These are phyloP conservation scores for Hyphodiscus hymeniophilus DNA, from an alignment of 495 filamentous ascomycete genomes.

Conservation along the genomic window DNA sequence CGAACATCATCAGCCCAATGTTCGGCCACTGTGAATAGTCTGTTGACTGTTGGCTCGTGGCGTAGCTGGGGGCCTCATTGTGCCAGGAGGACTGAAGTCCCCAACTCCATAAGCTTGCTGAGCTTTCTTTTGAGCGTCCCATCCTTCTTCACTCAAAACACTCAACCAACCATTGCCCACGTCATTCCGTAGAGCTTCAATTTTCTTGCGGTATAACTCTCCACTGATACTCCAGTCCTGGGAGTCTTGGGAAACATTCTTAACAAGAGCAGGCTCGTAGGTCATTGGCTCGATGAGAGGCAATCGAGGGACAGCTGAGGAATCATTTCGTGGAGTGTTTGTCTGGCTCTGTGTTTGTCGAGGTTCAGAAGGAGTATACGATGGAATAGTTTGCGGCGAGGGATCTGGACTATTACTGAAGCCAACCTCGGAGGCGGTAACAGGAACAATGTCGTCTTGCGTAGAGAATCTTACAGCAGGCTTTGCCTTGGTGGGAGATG, in stretches of 20 bases:
- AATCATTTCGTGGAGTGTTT: constrained; percentile 39
- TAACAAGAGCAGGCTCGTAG: constrained; percentile 30
- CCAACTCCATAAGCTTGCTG: constrained; percentile 10
- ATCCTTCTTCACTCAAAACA: constrained; percentile 72
- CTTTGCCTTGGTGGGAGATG: constrained; percentile 24
- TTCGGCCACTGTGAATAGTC: constrained; percentile 41
- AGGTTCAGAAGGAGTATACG: constrained; percentile 15
- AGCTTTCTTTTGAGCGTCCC: constrained; percentile 30
- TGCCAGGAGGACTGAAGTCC: constrained; percentile 31
- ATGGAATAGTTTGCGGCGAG: constrained; percentile 15
- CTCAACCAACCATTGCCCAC: constrained; percentile 79
- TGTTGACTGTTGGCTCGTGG: constrained; percentile 38
- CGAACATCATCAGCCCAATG: constrained; percentile 31
- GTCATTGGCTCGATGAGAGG: constrained; percentile 32
- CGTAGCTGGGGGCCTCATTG: constrained; percentile 32
- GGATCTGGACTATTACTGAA: constrained; percentile 23
- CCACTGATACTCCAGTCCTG: constrained; percentile 61
- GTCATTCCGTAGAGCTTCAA: constrained; percentile 76
- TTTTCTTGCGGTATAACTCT: constrained; percentile 74
- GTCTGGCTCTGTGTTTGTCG: constrained; percentile 23
- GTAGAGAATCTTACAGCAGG: constrained; percentile 11
- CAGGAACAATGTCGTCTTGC: constrained; percentile 9
- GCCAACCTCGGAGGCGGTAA: constrained; percentile 13
- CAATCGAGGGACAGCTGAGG: constrained; percentile 31
- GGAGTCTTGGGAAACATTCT: constrained; percentile 33